These are phyloP conservation scores for Scolecobasidium constrictum DNA, from an alignment of 2,329 filamentous ascomycete species.

Conservation along the genomic window DNA sequence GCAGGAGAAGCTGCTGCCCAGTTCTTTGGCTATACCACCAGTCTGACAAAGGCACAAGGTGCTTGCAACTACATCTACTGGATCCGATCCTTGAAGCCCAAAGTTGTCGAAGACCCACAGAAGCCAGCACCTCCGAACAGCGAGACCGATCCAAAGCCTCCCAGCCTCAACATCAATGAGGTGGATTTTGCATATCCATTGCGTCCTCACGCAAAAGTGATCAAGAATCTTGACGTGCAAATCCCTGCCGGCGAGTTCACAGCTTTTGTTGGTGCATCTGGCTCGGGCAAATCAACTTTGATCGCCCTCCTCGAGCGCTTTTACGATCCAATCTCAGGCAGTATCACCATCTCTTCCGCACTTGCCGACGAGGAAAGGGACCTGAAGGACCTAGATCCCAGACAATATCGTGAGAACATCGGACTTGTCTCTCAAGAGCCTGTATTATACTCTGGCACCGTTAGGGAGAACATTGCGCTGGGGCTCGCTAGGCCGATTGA, in stretches of 20 bases:
- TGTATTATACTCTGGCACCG: constrained; percentile 57
- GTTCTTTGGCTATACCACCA: constrained; percentile 56
- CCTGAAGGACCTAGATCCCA: constrained; percentile 48
- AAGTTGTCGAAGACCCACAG: constrained; percentile 22
- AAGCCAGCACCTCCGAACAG: constrained; percentile 19
- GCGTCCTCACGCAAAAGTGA: constrained; percentile 3
- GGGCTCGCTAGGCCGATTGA: constrained; percentile 1
- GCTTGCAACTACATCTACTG: constrained; percentile 35
- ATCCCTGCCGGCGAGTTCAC: constrained; percentile 45
- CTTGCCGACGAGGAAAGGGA: constrained; percentile 37
- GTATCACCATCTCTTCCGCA: constrained; percentile 26
- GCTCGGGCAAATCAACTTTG: constrained; percentile 22
- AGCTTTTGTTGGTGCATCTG: constrained; percentile 46
- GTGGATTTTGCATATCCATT: constrained; percentile 9
- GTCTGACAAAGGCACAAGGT: constrained; percentile 24
- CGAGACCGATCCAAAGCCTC: constrained; percentile 17
- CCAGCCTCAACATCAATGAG: not conserved
- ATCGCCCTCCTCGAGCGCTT: constrained; percentile 34
- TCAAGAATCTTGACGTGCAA: constrained; percentile 25
- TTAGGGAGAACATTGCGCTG: constrained; percentile 40
- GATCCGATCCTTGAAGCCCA: constrained; percentile 27
- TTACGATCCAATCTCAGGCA: constrained; percentile 31
- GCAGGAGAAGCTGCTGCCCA: constrained; percentile 57
- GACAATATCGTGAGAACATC: constrained; percentile 51
- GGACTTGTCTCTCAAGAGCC: constrained; percentile 68